These are phyloP conservation scores for Sarocladium strictum DNA, from an alignment of 2,329 filamentous ascomycete species.

Conservation along the genomic window DNA sequence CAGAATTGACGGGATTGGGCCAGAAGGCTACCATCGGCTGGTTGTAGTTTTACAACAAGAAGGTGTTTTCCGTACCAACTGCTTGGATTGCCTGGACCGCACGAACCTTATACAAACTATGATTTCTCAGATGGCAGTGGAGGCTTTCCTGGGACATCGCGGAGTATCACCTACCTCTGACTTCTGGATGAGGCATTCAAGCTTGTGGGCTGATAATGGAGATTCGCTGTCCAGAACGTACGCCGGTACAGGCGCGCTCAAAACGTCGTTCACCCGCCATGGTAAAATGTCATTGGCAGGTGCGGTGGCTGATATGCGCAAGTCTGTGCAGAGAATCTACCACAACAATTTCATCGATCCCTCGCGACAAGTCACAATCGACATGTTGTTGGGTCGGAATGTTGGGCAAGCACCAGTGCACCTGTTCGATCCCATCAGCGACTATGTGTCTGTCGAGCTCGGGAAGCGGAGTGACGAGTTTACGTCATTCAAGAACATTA, in stretches of 20 bases:
- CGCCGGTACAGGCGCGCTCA: constrained; percentile 90
- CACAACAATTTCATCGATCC: constrained; percentile 98
- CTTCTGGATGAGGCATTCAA: constrained; percentile 89
- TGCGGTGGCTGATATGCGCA: constrained; percentile 88
- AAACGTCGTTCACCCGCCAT: constrained; percentile 87
- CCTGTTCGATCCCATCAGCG: constrained; percentile 90
- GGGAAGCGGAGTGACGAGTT: constrained; percentile 63
- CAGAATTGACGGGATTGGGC: background rate
- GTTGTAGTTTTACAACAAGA: constrained; percentile 82
- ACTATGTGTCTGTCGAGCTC: constrained; percentile 77
- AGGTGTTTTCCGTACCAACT: constrained; percentile 94
- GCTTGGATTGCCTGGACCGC: constrained; percentile 88
- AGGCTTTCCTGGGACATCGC: constrained; percentile 72
- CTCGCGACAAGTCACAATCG: constrained; percentile 86
- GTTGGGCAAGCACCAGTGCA: constrained; percentile 80
- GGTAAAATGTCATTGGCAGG: constrained; percentile 96
- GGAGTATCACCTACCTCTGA: constrained; percentile 65
- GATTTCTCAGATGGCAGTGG: constrained; percentile 87
- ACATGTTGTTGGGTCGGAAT: constrained; percentile 80
- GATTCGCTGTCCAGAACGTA: constrained; percentile 93
- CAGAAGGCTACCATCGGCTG: constrained; percentile 33
- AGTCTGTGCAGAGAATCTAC: constrained; percentile 88
- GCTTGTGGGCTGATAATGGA: constrained; percentile 94
- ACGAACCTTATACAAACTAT: constrained; percentile 96
- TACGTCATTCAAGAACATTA: constrained; percentile 66